Evolutionary conservation across 345 rosid species (phyloP), one percentile per base, ranked within the genome.

Genomic region (Boechera divaricarpa): DNA sequence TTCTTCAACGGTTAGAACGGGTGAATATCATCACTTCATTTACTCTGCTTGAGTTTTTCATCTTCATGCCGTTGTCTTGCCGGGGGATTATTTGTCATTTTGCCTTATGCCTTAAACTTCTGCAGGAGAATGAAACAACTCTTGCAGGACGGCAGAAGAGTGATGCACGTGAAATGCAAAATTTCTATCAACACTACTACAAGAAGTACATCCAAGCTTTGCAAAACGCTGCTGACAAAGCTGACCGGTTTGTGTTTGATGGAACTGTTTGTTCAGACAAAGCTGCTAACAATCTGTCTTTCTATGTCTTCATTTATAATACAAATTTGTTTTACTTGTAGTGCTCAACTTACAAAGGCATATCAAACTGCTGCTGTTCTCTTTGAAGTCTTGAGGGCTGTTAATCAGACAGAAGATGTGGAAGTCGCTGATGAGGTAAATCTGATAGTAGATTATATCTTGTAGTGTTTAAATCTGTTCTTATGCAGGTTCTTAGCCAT

Each of bases 141-240:
- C 73, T 93, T 77, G 84, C 74, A 76, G 97, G 94, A 82, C 86
- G 86, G 83, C 87, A 86, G 56, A 91, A 85, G 79, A 93, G 98
- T 81, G 98, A 93, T 82, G 93, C 98, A 7, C 91, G 97, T 2
- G 98, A 93, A 80, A 93, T 93, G 94, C 97, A 91, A 74, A 84
- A 88, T 74, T 91, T 90, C 77, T 93, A 93, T 80, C 91, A 84
- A 78, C 97, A 85, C 65, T 93, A 93, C 81, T 89, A 87, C 82
- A 88, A 82, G 68, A 91, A 93, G 76, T 93, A 93, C 66, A 93
- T 93, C 78, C 90, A 89, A 77, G 98, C 98, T 47, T 84, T 91
- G 85, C 89, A 78, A 33, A 88, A 84, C 82, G 88, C 96, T 75
- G 92, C 98, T 71, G 95, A 88, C 76, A 93, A 93, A 87, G 91